These are phyloP conservation scores for Diaporthe capsici DNA, from an alignment of 2,329 filamentous ascomycete species.

Conservation along the genomic window DNA sequence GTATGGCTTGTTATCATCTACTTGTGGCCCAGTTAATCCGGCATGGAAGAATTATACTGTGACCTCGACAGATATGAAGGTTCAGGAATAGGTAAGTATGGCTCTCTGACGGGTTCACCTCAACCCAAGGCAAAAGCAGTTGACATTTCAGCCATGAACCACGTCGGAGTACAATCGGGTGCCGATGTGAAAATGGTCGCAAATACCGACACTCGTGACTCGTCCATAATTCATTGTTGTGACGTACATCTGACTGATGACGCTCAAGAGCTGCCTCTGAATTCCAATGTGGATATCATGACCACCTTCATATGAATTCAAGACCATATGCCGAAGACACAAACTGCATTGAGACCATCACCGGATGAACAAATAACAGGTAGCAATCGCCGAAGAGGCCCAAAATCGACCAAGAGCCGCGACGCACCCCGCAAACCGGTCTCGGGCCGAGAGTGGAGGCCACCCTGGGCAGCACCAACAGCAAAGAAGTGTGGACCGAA, in stretches of 20 bases:
- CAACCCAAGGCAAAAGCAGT: not conserved
- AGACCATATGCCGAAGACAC: not conserved
- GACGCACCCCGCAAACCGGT: slow-evolving; percentile 1
- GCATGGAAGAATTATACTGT: not conserved
- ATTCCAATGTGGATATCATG: not conserved
- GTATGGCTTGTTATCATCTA: not conserved
- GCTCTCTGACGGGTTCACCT: not conserved
- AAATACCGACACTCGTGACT: too few species aligned
- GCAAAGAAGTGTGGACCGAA: not conserved
- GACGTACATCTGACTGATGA: not conserved
- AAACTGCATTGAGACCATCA: not conserved
- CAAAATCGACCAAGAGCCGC: slow-evolving; percentile 6
- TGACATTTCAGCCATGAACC: not conserved
- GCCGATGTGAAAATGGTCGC: not conserved
- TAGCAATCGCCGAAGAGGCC: slow-evolving; percentile 11
- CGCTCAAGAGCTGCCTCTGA: not conserved
- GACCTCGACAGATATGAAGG: not conserved
- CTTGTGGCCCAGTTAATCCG: not conserved
- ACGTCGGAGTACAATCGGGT: not conserved
- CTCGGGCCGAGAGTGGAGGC: slow-evolving; percentile 19
- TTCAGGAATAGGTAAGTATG: not conserved
- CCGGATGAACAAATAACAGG: not conserved
- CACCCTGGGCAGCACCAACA: not conserved
- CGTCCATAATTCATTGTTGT: too few species aligned
- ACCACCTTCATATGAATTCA: not conserved